phyloP scores from a whole-genome alignment of 1,284 basidiomycete species.

The Sutorius eximius region DNA sequence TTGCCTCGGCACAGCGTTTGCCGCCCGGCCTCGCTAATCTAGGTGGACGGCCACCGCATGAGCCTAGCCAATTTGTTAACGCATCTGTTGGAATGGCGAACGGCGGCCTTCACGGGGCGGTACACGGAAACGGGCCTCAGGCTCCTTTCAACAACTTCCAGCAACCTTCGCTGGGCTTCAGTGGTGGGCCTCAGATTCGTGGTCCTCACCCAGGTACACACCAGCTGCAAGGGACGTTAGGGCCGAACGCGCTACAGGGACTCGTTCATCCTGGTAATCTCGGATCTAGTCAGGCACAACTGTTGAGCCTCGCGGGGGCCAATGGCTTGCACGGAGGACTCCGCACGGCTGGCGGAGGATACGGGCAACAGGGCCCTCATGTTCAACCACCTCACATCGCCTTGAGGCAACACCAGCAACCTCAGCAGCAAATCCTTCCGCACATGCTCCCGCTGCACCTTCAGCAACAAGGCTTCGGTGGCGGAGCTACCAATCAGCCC shows the following conservation, averaged over 20 bases:
- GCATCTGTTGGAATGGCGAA: constrained; percentile 48
- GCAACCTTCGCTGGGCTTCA: constrained; percentile 44
- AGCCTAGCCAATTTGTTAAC: constrained; percentile 65
- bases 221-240: constrained; percentile 46
- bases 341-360: constrained; percentile 46
- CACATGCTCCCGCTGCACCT: constrained; percentile 63
- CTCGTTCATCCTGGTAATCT: constrained; percentile 53
- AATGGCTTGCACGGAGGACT: constrained; percentile 40
- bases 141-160: constrained; percentile 55
- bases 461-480: constrained; percentile 54
- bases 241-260: constrained; percentile 44
- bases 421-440: constrained; percentile 47
- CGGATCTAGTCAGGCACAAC: constrained; percentile 44
- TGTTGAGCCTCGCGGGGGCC: constrained; percentile 46
- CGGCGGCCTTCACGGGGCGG: constrained; percentile 43
- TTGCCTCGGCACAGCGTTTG: constrained; percentile 57
- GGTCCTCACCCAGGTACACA: constrained; percentile 49
- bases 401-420: constrained; percentile 45
- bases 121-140: constrained; percentile 50
- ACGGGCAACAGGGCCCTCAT: constrained; percentile 52
- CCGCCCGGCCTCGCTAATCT: constrained; percentile 83
- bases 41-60: constrained; percentile 76
- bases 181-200: constrained; percentile 51
- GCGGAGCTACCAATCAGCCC: constrained; percentile 50
- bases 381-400: constrained; percentile 41